Base-by-base conservation (phyloP, 805 yeast genomes). In the Suhomyces sp. region DNA sequence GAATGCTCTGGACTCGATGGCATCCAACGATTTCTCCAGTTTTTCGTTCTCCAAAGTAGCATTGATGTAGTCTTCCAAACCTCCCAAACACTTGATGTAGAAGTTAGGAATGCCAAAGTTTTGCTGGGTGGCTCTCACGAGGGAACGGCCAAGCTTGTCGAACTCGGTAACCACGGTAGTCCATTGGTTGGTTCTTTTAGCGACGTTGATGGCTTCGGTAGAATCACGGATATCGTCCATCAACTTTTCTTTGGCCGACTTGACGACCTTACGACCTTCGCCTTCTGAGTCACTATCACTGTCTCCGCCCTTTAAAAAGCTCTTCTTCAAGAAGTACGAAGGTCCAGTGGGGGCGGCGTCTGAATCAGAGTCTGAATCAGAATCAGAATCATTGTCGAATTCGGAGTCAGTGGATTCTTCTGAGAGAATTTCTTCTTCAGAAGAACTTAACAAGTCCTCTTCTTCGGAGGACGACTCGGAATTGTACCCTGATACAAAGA, bases 191-290 rank as follows among this genome's bases (percentile, higher is more conserved):
- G 81, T 80, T 71, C 82, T 80, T 63, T 83, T 84, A 48, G 86
- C 84, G 54, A 80, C 79, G 65, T 86, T 91, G 63, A 91, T 83
- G 49, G 83, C 79, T 63, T 83, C 86, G 60, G 86, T 81, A 33
- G 82, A 71, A 24, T 78, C 77, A 61, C 82, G 85, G 74, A 94
- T 81, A 70, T 94, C 99, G 67, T 91, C 97, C 61, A 91, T 70
- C 55, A 91, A 79, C 77, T 93, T 94, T 59, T 92, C 98, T 74
- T 87, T 90, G 50, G 97, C 97, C 54, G 94, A 85, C 75, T 90
- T 92, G 61, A 93, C 97, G 42, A 91, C 90, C 60, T 86, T 88
- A 68, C 84, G 87, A 65, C 86, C 88, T 54, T 87, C 93, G 54
- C 82, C 87, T 53, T 83, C 89, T 50, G 69, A 66, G 52, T 79